Evolutionary conservation across 176 grass and related monocot genomes (phyloP), one percentile per base, ranked within the genome.

Genomic region (Ensete glaucum): DNA sequence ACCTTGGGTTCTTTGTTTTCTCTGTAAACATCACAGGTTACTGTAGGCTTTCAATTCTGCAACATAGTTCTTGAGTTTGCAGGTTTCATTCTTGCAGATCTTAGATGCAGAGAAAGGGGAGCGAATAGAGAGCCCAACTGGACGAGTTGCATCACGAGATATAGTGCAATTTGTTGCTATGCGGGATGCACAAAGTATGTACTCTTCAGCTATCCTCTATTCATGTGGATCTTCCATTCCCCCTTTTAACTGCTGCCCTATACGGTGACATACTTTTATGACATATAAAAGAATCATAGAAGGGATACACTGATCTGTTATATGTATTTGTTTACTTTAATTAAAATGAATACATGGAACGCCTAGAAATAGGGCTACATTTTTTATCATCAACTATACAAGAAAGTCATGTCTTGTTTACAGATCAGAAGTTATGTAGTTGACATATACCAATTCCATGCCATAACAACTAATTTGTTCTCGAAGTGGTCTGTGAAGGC

Each of bases 41-140:
- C 9, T 29, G 10, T 25, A 25, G 25, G 25, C 25, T 7, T 57
- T 2, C 4, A 43, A 43, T 54, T n/a, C 8, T 54, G n/a, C 23
- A 56, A 25, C 68, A 9, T 56, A 26, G 19, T 60, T 64, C 54
- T 79, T 82, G 13, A 75, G 76, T 29, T 72, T 73, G 64, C 79
- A 53, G 19, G 8, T 81, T 83, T 81, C 16, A 54, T 50, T 26
- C 27, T 25, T 70, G 73, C 85, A 99, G 95, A 88, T 94, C 85
- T 77, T 99, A 64, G 95, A 99, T 88, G 86, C 88, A 74, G 92
- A 99, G 80, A 99, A 89, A 91, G 95, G 95, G 62, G 88, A 91
- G 52, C 83, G 85, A 86, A 85, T 99, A 58, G 86, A 99, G 87
- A 91, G 86, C 73, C 89, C 88, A 59, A 84, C 86, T 0, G 91